A percentile compares a stretch with the other conserved stretches of the same genome.
Evolutionary conservation across 768 basidiomycete genomes (phyloP).

Genomic region (Amanita pallidorosea): DNA sequence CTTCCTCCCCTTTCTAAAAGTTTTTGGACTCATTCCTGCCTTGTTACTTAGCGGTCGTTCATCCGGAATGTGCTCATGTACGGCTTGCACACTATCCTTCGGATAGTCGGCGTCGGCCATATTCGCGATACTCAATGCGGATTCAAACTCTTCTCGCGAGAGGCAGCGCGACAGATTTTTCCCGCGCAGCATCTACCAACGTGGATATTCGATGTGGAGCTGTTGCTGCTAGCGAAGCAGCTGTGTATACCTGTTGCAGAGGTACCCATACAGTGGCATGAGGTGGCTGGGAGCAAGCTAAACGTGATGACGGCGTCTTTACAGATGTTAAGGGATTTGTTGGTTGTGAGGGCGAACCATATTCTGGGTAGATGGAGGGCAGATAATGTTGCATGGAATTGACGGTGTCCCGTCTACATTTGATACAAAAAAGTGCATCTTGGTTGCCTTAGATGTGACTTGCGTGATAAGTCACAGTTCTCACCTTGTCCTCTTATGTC

Average conservation of each 20-base stretch:
- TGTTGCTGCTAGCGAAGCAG: constrained; percentile 76
- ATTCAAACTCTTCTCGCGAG: constrained; percentile 89
- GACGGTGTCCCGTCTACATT: neutral
- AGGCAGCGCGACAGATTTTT: constrained; percentile 74
- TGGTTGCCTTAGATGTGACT: too few species aligned
- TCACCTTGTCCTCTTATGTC: constrained; percentile 30
- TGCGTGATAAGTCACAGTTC: neutral
- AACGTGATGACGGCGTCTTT: constrained; percentile 76
- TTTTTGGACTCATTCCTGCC: neutral
- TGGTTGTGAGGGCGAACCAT: constrained; percentile 78
- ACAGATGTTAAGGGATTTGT: constrained; percentile 82
- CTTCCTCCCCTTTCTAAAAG: neutral
- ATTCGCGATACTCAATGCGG: constrained; percentile 95
- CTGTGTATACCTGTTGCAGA: constrained; percentile 71
- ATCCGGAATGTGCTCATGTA: constrained; percentile 92
- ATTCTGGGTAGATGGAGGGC: constrained; percentile 63
- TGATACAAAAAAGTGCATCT: too few species aligned
- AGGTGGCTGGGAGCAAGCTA: constrained; percentile 88
- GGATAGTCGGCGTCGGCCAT: constrained; percentile 81
- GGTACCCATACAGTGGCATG: constrained; percentile 88
- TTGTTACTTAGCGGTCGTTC: constrained; percentile 58
- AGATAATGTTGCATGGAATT: neutral
- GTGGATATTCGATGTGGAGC: constrained; percentile 97
- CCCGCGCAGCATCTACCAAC: constrained; percentile 78
- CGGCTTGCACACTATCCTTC: constrained; percentile 80